Percentiles rank a stretch among this genome's conserved stretches.
Conservation (phyloP, 2,329 filamentous ascomycete genomes). For the Claviceps purpurea region DNA sequence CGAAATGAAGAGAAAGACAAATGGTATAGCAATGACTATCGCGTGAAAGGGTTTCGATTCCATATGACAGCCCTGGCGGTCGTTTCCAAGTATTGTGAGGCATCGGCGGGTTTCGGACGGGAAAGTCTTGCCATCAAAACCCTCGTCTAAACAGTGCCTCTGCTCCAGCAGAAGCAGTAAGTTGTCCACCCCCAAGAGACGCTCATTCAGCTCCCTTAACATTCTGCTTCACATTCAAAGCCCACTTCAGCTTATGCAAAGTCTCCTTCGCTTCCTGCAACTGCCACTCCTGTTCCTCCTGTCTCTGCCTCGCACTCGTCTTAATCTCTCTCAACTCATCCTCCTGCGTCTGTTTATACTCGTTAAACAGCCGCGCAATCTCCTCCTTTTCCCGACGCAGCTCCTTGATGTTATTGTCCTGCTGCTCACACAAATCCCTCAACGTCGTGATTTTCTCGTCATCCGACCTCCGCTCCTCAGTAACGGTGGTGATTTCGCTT, state of each 20-base stretch:
- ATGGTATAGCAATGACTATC: constrained; percentile 1
- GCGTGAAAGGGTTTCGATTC: neutral
- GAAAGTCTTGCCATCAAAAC: no score
- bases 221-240: constrained; percentile 52
- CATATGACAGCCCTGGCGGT: neutral
- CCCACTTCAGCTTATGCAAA: constrained; percentile 60
- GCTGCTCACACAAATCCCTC: constrained; percentile 58
- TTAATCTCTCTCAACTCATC: constrained; percentile 47
- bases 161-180: no score
- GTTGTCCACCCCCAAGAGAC: neutral
- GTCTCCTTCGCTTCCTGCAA: constrained; percentile 45
- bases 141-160: no score
- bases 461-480: constrained; percentile 43
- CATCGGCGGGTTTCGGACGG: neutral
- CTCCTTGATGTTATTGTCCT: constrained; percentile 53
- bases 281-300: constrained; percentile 46
- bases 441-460: constrained; percentile 51
- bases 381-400: constrained; percentile 47
- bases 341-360: constrained; percentile 52
- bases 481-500: constrained; percentile 39
- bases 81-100: neutral
- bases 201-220: constrained; percentile 38
- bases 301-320: constrained; percentile 39
- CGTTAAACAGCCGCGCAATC: constrained; percentile 45
- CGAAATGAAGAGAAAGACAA: neutral